phyloP scores from a whole-genome alignment of 2,329 filamentous ascomycete species.

The Peltaster fructicola region DNA sequence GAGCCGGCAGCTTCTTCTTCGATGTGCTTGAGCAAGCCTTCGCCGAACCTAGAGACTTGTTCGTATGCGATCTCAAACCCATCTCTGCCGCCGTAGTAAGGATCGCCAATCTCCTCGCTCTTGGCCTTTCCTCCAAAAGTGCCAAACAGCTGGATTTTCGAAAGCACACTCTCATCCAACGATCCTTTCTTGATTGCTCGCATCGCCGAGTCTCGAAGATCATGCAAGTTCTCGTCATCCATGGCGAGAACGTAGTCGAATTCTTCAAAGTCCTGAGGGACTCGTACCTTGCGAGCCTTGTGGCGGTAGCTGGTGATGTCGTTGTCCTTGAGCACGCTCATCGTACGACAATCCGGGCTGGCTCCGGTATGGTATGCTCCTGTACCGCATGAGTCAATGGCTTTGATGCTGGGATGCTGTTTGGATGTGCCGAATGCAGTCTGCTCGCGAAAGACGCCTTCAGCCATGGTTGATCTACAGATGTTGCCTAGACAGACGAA shows the following conservation, averaged over 20 bases:
- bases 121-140: conserved; percentile 46
- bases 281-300: conserved; percentile 52
- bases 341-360: conserved; percentile 63
- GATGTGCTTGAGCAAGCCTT: conserved; percentile 52
- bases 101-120: conserved; percentile 63
- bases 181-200: conserved; percentile 31
- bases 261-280: conserved; percentile 52
- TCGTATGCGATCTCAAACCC: conserved; percentile 78
- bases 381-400: conserved; percentile 80
- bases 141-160: conserved; percentile 50
- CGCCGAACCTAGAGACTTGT: conserved; percentile 61
- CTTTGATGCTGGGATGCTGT: conserved; percentile 36
- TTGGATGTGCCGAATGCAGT: conserved; percentile 35
- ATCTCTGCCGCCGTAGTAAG: conserved; percentile 74
- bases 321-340: conserved; percentile 56
- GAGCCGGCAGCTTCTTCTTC: conserved; percentile 23
- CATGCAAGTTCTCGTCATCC: conserved; percentile 65
- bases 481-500: conserved; percentile 98
- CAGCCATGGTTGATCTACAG: conserved; percentile 82
- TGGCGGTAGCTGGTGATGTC: conserved; percentile 65
- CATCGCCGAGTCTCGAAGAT: conserved; percentile 43
- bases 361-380: conserved; percentile 70
- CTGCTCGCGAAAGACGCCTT: conserved; percentile 72
- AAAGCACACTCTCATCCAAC: conserved; percentile 26
- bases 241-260: conserved; percentile 95